Evolutionary conservation across 2,329 filamentous ascomycete genomes (phyloP).

Genomic region (Amesomyces nigricolor): DNA sequence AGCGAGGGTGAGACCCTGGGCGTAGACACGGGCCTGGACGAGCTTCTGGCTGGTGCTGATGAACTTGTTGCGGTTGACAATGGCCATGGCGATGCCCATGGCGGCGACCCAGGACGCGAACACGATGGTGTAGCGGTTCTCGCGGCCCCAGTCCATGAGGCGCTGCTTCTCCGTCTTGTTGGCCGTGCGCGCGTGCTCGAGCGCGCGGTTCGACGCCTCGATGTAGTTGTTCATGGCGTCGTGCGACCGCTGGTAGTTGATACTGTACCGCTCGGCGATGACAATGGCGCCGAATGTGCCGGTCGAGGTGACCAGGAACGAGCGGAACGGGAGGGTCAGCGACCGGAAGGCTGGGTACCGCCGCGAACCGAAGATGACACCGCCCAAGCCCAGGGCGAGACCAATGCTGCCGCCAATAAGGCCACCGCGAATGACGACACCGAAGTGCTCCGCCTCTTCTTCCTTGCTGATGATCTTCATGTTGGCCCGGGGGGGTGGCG

Average conservation of each 20-base stretch:
- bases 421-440: constrained; percentile 73
- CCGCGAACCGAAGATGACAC: constrained; percentile 60
- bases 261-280: constrained; percentile 66
- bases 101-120: constrained; percentile 74
- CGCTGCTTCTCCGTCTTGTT: constrained; percentile 56
- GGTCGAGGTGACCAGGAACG: constrained; percentile 79
- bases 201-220: constrained; percentile 54
- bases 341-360: constrained; percentile 73
- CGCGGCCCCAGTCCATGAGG: constrained; percentile 65
- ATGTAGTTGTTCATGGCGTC: constrained; percentile 65
- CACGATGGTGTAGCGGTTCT: constrained; percentile 84
- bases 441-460: constrained; percentile 84
- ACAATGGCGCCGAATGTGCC: constrained; percentile 86
- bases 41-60: constrained; percentile 76
- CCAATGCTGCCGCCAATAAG: constrained; percentile 66
- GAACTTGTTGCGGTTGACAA: constrained; percentile 74
- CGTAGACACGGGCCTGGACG: constrained; percentile 91
- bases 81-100: constrained; percentile 66
- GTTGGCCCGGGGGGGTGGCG: constrained; percentile 29
- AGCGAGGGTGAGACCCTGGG: constrained; percentile 79
- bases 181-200: constrained; percentile 39
- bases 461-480: constrained; percentile 98
- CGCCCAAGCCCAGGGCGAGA: constrained; percentile 58
- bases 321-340: constrained; percentile 82
- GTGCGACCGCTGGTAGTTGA: constrained; percentile 60